Percentiles rank a stretch among this genome's conserved stretches.
These are phyloP conservation scores for Lactifluus subvellereus DNA, from an alignment of 768 basidiomycete species.

Conservation along the genomic window DNA sequence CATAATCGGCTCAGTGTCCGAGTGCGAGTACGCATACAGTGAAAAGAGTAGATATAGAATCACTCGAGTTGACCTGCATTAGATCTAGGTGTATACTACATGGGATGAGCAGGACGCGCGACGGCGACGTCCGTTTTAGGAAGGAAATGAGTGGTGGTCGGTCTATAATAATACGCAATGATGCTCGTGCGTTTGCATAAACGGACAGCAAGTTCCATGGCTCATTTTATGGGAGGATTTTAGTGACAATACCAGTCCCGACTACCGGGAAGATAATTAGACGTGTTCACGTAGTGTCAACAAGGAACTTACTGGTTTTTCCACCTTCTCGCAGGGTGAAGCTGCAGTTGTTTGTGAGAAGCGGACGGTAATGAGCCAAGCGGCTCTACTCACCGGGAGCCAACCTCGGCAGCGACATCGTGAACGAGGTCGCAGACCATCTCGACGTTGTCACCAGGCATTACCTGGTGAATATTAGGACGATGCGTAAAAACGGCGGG, in stretches of 20 bases:
- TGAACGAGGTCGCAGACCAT: conserved; percentile 77
- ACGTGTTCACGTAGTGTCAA: conserved; percentile 4
- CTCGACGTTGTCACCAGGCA: conserved; percentile 98
- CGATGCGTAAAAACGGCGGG: neutral
- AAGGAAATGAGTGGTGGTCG: conserved; percentile 14
- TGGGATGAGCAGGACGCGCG: neutral
- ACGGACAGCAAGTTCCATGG: neutral
- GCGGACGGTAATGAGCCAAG: neutral
- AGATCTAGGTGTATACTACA: conserved; percentile 15
- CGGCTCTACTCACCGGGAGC: conserved; percentile 49
- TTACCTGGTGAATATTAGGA: conserved; percentile 49
- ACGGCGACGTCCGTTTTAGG: neutral
- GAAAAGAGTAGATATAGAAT: neutral
- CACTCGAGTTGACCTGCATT: neutral
- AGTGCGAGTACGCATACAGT: neutral
- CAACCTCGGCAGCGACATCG: conserved; percentile 85
- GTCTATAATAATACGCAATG: conserved; percentile 4
- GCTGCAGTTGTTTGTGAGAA: conserved; percentile 27
- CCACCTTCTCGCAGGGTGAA: conserved; percentile 95
- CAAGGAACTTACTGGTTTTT: conserved; percentile 65
- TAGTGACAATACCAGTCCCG: conserved; percentile 91
- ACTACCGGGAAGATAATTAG: conserved; percentile 39
- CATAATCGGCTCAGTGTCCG: no score
- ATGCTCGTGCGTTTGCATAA: neutral
- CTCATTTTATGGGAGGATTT: conserved; percentile 52